Percentiles rank a stretch among this genome's conserved stretches.
Evolutionary conservation across 129 eudicot species (phyloP).

Genomic region (Logfia minima): DNA sequence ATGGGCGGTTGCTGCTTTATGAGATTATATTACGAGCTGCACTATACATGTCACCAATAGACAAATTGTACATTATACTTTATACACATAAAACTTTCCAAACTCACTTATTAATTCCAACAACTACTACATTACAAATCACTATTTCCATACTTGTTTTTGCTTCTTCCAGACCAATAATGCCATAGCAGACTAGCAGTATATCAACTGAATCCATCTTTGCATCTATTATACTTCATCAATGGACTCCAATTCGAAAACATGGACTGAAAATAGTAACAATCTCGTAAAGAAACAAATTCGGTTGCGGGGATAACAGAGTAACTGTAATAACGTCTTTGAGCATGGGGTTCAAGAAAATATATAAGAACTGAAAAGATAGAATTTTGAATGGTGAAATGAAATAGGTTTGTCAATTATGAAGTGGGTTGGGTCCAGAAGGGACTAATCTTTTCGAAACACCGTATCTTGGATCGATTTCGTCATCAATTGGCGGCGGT

Average conservation of each 20-base stretch:
- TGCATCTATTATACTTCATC: slow-evolving; percentile 7
- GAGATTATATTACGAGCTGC: no score
- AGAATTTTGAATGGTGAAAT: slow-evolving; percentile 24
- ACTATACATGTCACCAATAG: no score
- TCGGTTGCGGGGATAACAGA: slow-evolving; percentile 7
- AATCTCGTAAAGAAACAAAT: neutral
- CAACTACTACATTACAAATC: neutral
- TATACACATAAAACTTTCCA: no score
- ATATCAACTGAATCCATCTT: neutral
- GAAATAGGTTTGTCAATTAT: slow-evolving; percentile 46
- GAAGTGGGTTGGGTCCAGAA: slow-evolving; percentile 95
- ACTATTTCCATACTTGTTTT: slow-evolving; percentile 15
- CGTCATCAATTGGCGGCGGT: slow-evolving; percentile 37
- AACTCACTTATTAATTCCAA: no score
- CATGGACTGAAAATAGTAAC: slow-evolving; percentile 3
- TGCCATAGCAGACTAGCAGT: neutral
- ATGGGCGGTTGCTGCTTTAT: no score
- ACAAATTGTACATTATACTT: no score
- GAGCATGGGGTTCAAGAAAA: slow-evolving; percentile 38
- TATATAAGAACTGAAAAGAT: neutral
- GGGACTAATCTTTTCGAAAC: slow-evolving; percentile 86
- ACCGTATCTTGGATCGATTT: slow-evolving; percentile 80
- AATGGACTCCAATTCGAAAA: slow-evolving; percentile 4
- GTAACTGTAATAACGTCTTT: slow-evolving; percentile 1
- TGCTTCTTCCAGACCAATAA: slow-evolving; percentile 8